Conservation (phyloP, 129 eudicot species). For the Ambrosia trifida region DNA sequence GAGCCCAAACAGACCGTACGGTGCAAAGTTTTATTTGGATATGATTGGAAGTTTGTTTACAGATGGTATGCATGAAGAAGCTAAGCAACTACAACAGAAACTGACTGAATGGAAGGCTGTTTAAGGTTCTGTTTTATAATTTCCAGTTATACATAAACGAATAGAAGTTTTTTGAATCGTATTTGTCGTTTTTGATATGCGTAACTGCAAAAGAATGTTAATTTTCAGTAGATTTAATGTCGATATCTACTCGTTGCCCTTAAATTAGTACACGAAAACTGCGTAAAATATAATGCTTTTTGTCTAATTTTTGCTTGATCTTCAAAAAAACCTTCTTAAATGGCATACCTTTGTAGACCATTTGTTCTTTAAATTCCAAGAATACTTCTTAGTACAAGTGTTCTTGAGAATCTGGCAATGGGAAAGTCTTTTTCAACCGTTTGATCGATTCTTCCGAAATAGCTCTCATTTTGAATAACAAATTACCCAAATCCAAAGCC, state of each 20-base stretch:
- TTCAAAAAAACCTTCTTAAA: slow-evolving; percentile 14
- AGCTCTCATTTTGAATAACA: slow-evolving; percentile 34
- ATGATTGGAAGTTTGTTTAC: slow-evolving; percentile 54
- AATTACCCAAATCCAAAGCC: slow-evolving; percentile 62
- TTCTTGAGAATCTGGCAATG: slow-evolving; percentile 27
- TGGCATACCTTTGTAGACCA: slow-evolving; percentile 40
- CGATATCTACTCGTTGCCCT: slow-evolving; percentile 7
- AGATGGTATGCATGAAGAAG: slow-evolving; percentile 38
- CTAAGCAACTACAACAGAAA: slow-evolving; percentile 44
- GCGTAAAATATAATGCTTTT: slow-evolving; percentile 19
- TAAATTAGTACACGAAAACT: slow-evolving; percentile 8
- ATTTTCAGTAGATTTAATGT: slow-evolving; percentile 2
- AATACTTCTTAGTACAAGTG: not conserved
- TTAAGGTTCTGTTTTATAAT: slow-evolving; percentile 21
- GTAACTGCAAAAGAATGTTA: slow-evolving; percentile 23
- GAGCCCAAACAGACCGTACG: slow-evolving; percentile 31
- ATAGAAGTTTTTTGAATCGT: not conserved
- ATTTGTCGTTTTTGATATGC: not conserved
- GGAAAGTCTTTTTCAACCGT: slow-evolving; percentile 58
- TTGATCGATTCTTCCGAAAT: slow-evolving; percentile 44
- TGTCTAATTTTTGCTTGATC: slow-evolving; percentile 11
- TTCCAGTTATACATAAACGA: slow-evolving; percentile 13
- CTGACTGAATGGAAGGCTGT: slow-evolving; percentile 46
- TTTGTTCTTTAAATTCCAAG: slow-evolving; percentile 6
- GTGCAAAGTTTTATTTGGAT: slow-evolving; percentile 32